Evolutionary conservation across 1,284 basidiomycete species (phyloP), one percentile per base, ranked within the genome.

Genomic region (Cryptococcus maquisensis): DNA sequence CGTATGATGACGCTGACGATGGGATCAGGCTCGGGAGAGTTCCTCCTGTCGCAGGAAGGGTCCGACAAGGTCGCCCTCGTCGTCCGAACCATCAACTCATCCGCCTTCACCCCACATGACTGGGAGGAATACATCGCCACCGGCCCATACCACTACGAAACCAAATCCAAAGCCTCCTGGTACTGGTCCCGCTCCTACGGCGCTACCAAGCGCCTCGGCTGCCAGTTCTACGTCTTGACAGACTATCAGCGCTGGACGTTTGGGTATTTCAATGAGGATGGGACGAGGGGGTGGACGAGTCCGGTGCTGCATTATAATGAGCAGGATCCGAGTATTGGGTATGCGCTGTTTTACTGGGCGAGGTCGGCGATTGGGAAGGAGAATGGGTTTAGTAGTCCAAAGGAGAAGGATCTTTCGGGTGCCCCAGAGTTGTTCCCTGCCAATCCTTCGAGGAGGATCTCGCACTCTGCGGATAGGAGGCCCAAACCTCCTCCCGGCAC

Each of bases 161-260:
- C 66, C 57, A 74, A 73, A 55, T 71, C 67, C 51, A 76, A 76
- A 64, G 75, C 76, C 8, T 76, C 74, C 35, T 77, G 75, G 76
- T 75, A 76, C 64, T 77, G 75, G 75, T 74, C 72, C 36, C 68
- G 75, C 50, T 63, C 69, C 37, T 74, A 64, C 57, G 68, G 67
- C 20, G 74, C 73, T 12, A 65, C 69, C 56, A 70, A 69, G 51
- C 69, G 76, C 28, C 67, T 77, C 48, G 59, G 63, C 6, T 71
- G 73, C 57, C 59, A 66, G 44, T 74, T 68, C 61, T 78, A 67
- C 55, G 73, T 75, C 51, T 64, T 78, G 54, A 78, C 76, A 48
- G 73, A 75, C 59, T 78, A 71, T 63, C 67, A 76, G 54, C 63
- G 72, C 58, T 78, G 76, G 76, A 67, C 64, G n/a, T 78, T 77